phyloP scores from a whole-genome alignment of 2,329 filamentous ascomycete genomes.

The Arachnomyces sp. region DNA sequence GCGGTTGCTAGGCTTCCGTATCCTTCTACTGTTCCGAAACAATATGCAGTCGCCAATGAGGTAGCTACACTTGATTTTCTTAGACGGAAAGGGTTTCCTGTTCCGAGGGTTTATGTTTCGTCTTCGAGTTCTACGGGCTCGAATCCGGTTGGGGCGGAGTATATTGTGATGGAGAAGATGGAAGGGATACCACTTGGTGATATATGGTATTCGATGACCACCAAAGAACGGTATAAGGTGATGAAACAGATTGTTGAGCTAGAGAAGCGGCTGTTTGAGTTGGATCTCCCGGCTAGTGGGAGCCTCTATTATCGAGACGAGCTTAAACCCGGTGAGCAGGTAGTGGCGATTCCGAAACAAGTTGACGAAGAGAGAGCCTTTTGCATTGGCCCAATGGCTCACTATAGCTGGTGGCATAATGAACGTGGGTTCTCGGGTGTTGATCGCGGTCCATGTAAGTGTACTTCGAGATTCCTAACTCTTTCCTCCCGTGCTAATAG shows the following conservation, averaged over 20 bases:
- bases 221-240: constrained; percentile 15
- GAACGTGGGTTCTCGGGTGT: constrained; percentile 8
- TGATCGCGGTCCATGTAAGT: constrained; percentile 15
- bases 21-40: constrained; percentile 16
- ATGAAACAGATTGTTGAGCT: constrained; percentile 19
- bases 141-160: constrained; percentile 28
- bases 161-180: constrained; percentile 27
- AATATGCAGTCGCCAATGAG: constrained; percentile 22
- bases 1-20: constrained; percentile 25
- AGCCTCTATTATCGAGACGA: constrained; percentile 22
- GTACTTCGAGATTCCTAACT: neutral
- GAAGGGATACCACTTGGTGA: constrained; percentile 25
- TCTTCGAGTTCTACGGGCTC: constrained; percentile 19
- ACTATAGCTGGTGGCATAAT: constrained; percentile 13
- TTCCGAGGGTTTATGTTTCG: constrained; percentile 23
- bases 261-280: constrained; percentile 16
- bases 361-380: constrained; percentile 1
- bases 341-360: constrained; percentile 5
- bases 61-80: constrained; percentile 25
- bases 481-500: constrained; percentile 1
- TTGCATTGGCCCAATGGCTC: constrained; percentile 14
- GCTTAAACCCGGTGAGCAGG: constrained; percentile 8
- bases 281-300: constrained; percentile 19
- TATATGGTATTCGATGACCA: constrained; percentile 24
- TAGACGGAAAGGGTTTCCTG: constrained; percentile 20